Base-by-base conservation (phyloP, 768 basidiomycete species). In the Suillus paluster region DNA sequence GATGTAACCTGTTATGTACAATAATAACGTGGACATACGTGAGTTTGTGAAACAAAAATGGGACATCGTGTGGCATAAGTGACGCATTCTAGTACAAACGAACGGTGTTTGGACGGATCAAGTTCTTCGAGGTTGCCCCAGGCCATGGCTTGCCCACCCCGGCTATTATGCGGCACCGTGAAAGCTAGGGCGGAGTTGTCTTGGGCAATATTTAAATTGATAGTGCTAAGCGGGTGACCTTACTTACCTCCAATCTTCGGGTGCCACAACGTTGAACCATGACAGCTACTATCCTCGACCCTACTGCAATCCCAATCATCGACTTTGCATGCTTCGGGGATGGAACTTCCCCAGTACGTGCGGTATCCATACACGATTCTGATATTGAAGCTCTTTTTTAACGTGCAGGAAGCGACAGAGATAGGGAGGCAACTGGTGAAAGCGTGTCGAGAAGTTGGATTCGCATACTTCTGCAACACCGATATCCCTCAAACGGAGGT, bases 391-490 rank as follows among this genome's bases (percentile, higher is more conserved):
- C 21, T 56, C 33, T 19, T 15, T 11, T 53, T 27, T 14, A 15
- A 36, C 11, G 34, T 25, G 10, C 27, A 68, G 67, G 68, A 64
- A 17, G 66, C 65, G 11, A 57, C 45, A n/a, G 64, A 58, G 41
- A 67, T 65, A 45, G 64, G 63, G 4, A 53, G 58, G 27, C 57
- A 63, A 30, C 55, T 70, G 41, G 58, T 59, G n/a, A 57, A 36
- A 36, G 69, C 69, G 9, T 70, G 69, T 53, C 59, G 48, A 60
- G 67, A 73, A 2, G 75, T 73, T 34, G 84, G 84, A 1, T 84
- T 85, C 68, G 80, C 83, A 3, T 84, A 83, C 69, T 68, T 84
- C 10, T 65, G 73, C 45, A 81, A 84, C 60, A 77, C 80, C 59
- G 77, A 80, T 7, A 63, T 85, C 4, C 67, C 77, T 9, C 71